Evolutionary conservation across 345 rosid genomes (phyloP).

Genomic region (Acer saccharum): DNA sequence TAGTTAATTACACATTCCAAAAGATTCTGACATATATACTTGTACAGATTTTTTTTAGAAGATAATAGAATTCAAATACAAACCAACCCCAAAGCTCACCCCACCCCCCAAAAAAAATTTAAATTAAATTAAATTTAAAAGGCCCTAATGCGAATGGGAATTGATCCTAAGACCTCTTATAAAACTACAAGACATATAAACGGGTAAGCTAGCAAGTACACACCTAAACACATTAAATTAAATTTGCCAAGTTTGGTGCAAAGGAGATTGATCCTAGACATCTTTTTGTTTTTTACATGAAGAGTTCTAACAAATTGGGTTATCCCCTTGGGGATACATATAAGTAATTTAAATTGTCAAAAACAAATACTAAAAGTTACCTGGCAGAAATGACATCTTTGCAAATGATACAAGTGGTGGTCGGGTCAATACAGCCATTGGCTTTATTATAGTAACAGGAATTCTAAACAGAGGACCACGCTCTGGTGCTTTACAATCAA

Average conservation of each 20-base stretch:
- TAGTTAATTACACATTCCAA: too few species aligned
- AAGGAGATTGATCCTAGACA: background rate
- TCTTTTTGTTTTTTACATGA: background rate
- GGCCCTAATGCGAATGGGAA: background rate
- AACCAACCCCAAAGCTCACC: too few species aligned
- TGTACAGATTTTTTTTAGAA: too few species aligned
- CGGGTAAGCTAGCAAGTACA: background rate
- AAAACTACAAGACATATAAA: background rate
- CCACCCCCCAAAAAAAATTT: too few species aligned
- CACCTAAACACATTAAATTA: background rate
- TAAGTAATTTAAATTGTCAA: background rate
- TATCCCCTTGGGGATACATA: background rate
- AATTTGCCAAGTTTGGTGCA: background rate
- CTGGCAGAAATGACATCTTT: conserved; percentile 86
- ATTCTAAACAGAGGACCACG: conserved; percentile 93
- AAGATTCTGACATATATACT: too few species aligned
- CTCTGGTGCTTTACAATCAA: conserved; percentile 95
- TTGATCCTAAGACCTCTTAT: background rate
- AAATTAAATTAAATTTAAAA: too few species aligned
- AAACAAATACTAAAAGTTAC: conserved; percentile 27
- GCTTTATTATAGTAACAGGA: conserved; percentile 85
- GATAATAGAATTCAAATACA: too few species aligned
- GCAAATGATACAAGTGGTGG: conserved; percentile 76
- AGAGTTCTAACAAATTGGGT: background rate
- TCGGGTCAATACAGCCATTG: conserved; percentile 52